Base-by-base conservation (phyloP, 345 rosid species). In the Populus euphratica region DNA sequence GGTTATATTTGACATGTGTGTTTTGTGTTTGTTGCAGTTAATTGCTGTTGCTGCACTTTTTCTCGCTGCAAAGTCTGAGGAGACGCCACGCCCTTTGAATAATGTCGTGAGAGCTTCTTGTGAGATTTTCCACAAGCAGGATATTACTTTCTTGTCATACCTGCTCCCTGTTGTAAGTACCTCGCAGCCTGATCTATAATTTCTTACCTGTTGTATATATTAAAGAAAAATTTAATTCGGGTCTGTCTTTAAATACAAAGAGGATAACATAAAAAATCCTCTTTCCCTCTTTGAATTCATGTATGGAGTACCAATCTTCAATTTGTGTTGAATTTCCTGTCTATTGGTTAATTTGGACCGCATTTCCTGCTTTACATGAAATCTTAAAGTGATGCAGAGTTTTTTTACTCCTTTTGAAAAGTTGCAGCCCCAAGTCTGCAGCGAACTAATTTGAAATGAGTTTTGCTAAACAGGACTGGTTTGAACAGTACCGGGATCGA, bases 21-120 rank as follows among this genome's bases (percentile, higher is more conserved):
- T 47, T 59, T 27, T 80, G 61, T 13, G 12, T 81, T 54, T 77
- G 25, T 79, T 83, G 83, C 90, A 92, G 97, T 66, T 90, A 81
- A 87, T 92, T 79, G 91, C 97, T 39, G 87, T 92, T 64, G 97
- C 94, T 83, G 88, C 93, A 62, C 89, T 92, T 66, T 92, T 92
- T 84, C 91, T 92, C 61, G 87, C 94, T 81, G 88, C 97, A 27
- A 92, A 92, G 82, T 89, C 89, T 0, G 97, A 92, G 90, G 97
- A 92, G 90, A 92, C 97, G 23, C 87, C 97, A 21, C 90, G 93
- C 33, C 91, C 94, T 73, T 72, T 92, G 81, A 92, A 87, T 78
- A 83, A 87, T 79, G 88, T 90, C 20, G 39, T 90, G 84, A 86
- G 85, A 75, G 84, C 76, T 38, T 88, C 91, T 38, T 89, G 87